Evolutionary conservation across 139 green algal genomes (phyloP).

Genomic region (Coccomyxa sp.): DNA sequence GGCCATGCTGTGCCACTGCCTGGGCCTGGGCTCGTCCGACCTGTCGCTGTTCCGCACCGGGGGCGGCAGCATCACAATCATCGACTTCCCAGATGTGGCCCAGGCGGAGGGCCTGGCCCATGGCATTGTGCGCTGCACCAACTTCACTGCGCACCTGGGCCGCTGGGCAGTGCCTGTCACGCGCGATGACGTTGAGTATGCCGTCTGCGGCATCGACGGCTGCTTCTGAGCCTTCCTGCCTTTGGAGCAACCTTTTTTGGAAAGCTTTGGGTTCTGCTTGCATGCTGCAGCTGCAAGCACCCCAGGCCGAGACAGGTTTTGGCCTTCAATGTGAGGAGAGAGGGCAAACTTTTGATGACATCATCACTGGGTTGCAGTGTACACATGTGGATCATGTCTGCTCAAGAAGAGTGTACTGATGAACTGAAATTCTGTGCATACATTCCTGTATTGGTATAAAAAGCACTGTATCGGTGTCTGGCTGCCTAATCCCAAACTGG

Average conservation of each 20-base stretch:
- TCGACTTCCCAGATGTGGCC: constrained; percentile 53
- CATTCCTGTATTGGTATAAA: too few species aligned
- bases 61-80: constrained; percentile 56
- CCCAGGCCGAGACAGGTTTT: too few species aligned
- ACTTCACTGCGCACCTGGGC: constrained; percentile 58
- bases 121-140: constrained; percentile 39
- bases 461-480: too few species aligned
- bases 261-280: too few species aligned
- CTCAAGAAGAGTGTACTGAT: too few species aligned
- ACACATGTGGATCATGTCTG: too few species aligned
- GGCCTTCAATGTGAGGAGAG: too few species aligned
- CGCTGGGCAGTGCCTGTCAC: constrained; percentile 64
- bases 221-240: constrained; percentile 35
- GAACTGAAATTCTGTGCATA: too few species aligned
- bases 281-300: too few species aligned
- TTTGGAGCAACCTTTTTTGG: background rate
- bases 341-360: too few species aligned
- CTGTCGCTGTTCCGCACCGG: constrained; percentile 29
- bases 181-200: constrained; percentile 31
- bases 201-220: constrained; percentile 48
- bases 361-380: too few species aligned
- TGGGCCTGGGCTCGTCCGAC: constrained; percentile 32
- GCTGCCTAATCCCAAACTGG: too few species aligned
- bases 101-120: constrained; percentile 17
- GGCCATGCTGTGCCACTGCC: constrained; percentile 40